A percentile compares a stretch with the other conserved stretches of the same genome.
These are phyloP conservation scores for Decorospora gaudefroyi DNA, from an alignment of 2,329 filamentous ascomycete genomes.

Conservation along the genomic window DNA sequence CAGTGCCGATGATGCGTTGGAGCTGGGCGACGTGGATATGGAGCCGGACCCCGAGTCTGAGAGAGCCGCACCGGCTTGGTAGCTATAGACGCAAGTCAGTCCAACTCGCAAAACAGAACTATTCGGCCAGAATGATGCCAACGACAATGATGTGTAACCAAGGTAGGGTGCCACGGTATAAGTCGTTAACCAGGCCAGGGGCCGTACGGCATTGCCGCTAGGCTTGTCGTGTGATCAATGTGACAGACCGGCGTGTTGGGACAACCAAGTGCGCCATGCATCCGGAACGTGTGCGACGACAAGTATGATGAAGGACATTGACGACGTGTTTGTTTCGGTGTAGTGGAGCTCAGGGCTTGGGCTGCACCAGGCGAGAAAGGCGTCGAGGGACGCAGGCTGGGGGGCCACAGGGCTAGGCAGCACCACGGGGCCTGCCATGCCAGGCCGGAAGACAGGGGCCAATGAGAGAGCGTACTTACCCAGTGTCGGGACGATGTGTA, in stretches of 20 bases:
- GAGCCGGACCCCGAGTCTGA: conserved; percentile 62
- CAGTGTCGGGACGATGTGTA: conserved; percentile 58
- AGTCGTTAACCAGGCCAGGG: conserved; percentile 46
- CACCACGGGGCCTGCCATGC: conserved; percentile 43
- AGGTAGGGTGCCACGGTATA: conserved; percentile 47
- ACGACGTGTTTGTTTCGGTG: conserved; percentile 50
- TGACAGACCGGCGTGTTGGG: conserved; percentile 49
- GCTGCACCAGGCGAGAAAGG: conserved; percentile 45
- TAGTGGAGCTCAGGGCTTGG: conserved; percentile 45
- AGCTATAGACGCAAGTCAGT: conserved; percentile 53
- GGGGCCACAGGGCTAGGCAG: conserved; percentile 45
- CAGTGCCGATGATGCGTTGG: conserved; percentile 54
- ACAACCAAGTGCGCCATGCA: conserved; percentile 46
- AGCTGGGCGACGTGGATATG: conserved; percentile 58
- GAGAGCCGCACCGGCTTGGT: conserved; percentile 55
- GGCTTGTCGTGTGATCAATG: conserved; percentile 53
- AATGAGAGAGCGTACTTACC: conserved; percentile 58
- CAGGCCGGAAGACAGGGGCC: conserved; percentile 39
- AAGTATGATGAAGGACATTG: conserved; percentile 41
- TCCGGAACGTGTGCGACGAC: conserved; percentile 47
- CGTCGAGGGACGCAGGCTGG: conserved; percentile 44
- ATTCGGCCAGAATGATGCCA: conserved; percentile 40
- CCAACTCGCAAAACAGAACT: conserved; percentile 37
- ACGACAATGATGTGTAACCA: conserved; percentile 48
- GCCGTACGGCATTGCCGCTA: conserved; percentile 46